phyloP scores from a whole-genome alignment of 129 eudicot genomes.

The Solidago caesia region DNA sequence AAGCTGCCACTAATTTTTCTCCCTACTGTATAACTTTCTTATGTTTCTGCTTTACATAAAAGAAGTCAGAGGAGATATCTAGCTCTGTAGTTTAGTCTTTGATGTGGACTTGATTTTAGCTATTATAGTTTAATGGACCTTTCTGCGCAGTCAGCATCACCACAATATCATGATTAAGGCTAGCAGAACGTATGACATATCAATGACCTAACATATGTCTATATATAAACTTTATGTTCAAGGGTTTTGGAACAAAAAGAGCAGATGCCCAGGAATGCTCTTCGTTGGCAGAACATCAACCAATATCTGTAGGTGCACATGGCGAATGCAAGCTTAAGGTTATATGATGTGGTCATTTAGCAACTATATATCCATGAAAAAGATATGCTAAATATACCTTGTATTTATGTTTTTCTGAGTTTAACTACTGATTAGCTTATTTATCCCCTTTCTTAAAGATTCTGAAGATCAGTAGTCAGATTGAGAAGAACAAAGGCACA shows the following conservation, averaged over 20 bases:
- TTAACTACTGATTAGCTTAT: conserved; percentile 16
- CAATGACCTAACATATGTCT: conserved; percentile 18
- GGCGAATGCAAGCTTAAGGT: conserved; percentile 60
- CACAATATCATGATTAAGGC: neutral
- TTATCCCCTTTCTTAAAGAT: conserved; percentile 30
- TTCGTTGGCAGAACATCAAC: conserved; percentile 28
- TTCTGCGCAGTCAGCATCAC: conserved; percentile 1
- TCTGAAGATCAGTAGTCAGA: conserved; percentile 49
- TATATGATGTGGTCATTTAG: conserved; percentile 16
- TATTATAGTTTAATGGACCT: neutral
- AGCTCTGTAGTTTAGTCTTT: neutral
- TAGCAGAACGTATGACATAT: conserved; percentile 4
- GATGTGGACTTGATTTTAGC: conserved; percentile 7
- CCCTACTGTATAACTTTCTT: neutral
- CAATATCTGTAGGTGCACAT: conserved; percentile 26
- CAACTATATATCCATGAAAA: conserved; percentile 2
- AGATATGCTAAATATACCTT: neutral
- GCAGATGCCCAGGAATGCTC: conserved; percentile 30
- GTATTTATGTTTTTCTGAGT: conserved; percentile 4
- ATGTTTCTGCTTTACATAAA: neutral
- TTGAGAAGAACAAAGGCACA: conserved; percentile 54
- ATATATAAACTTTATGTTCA: conserved; percentile 22
- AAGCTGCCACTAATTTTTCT: conserved; percentile 10
- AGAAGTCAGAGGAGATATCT: neutral
- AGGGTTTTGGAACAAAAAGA: conserved; percentile 46